Evolutionary conservation across 306 rosid genomes (phyloP), one percentile per base, ranked within the genome.

Genomic region (Vigna nakashimae): DNA sequence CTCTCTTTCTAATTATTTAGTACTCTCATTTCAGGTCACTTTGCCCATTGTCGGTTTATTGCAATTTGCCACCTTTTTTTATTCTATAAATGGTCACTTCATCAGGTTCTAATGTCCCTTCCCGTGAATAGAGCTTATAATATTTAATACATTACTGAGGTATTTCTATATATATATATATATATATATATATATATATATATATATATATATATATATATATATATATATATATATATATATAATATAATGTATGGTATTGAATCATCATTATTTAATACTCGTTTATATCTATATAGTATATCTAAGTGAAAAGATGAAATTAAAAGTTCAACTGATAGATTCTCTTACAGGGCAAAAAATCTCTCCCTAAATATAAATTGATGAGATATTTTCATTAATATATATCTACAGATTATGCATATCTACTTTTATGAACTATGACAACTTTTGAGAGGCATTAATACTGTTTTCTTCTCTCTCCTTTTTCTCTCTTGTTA

Each of bases 1-100:
- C 8, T 17, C 16, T 38, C 32, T 73, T 66, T 78, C 14, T 58
- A 13, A 53, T 74, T 55, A 60, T 83, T 30, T 59, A 76, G 42
- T 55, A 50, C 52, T 52, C 46, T 71, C 70, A 82, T 69, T 42
- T 82, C 24, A 68, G 52, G 56, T 80, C 53, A 52, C 83, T 82
- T 71, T 80, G 73, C 57, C 71, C 66, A 30, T 79, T 71, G 83
- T 85, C 84, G 59, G 42, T 30, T 77, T 65, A 74, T 51, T 55
- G 56, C 24, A 42, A 28, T 74, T 56, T 49, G 50, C 30, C 48
- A 22, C 77, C 51, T 72, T 80, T 59, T 65, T 20, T 3, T 68
- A 73, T 57, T 70, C 56, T 14, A 80, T 60, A 60, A 59, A 60
- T 51, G 2, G 6, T 48, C 56, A 69, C 55, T 42, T 45, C 83